Conservation (phyloP, 2,329 filamentous ascomycete genomes). For the Colletotrichum phormii region DNA sequence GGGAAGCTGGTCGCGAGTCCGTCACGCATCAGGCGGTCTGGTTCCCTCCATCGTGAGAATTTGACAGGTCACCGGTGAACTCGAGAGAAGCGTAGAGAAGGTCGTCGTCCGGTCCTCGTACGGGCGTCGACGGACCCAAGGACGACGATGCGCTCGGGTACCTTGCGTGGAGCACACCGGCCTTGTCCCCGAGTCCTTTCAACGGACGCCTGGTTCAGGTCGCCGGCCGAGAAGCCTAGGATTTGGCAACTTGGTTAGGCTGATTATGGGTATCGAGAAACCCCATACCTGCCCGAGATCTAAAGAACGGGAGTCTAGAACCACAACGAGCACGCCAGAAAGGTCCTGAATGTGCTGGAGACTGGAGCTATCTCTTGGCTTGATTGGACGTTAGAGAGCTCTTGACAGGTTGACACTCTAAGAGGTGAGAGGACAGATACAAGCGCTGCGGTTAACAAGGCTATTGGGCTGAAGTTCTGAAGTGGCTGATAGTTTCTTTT, state of each 20-base stretch:
- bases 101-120: background rate
- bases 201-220: background rate
- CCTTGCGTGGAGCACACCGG: background rate
- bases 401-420: too few relatives aligned
- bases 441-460: background rate
- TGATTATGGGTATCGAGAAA: background rate
- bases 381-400: background rate
- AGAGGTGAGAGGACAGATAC: background rate
- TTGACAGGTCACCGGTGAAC: background rate
- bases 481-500: background rate
- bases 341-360: background rate
- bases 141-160: slow-evolving; percentile 12
- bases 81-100: slow-evolving; percentile 1
- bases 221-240: background rate
- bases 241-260: background rate
- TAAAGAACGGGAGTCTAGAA: background rate
- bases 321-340: slow-evolving; percentile 18
- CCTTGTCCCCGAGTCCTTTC: background rate
- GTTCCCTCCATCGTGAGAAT: background rate
- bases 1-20: slow-evolving; percentile 10
- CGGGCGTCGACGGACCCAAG: slow-evolving; percentile 1
- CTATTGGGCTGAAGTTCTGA: background rate
- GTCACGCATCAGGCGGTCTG: background rate
- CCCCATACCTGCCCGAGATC: background rate
- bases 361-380: background rate